Evolutionary conservation across 495 filamentous ascomycete species (phyloP).

Genomic region (Aspergillus hancockii): DNA sequence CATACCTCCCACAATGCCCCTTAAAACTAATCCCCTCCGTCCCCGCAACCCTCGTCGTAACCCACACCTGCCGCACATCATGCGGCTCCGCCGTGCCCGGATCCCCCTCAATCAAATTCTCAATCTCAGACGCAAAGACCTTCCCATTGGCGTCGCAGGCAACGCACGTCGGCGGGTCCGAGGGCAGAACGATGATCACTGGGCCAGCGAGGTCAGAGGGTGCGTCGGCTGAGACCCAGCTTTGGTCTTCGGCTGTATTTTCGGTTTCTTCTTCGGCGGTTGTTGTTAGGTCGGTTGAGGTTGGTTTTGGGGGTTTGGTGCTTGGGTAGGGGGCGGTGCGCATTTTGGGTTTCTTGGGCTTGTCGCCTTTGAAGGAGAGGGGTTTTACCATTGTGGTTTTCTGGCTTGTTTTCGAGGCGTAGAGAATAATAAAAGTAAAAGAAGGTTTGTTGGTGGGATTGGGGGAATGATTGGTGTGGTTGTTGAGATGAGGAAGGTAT

Average conservation of each 20-base stretch:
- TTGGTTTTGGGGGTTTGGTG: slow-evolving; percentile 41
- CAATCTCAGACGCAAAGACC: slow-evolving; percentile 75
- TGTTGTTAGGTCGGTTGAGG: slow-evolving; percentile 26
- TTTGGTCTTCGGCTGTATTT: slow-evolving; percentile 62
- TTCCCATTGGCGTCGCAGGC: slow-evolving; percentile 83
- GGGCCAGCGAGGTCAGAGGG: slow-evolving; percentile 79
- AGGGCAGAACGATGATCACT: slow-evolving; percentile 76
- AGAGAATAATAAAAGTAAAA: too few relatives aligned
- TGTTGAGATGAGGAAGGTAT: slow-evolving; percentile 5
- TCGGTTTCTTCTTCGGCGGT: slow-evolving; percentile 37
- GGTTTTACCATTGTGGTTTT: slow-evolving; percentile 69
- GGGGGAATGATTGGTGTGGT: slow-evolving; percentile 1
- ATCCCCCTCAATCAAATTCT: slow-evolving; percentile 81
- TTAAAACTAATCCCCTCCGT: slow-evolving; percentile 82
- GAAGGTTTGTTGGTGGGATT: too few relatives aligned
- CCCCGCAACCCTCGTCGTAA: slow-evolving; percentile 81
- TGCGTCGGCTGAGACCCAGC: slow-evolving; percentile 86
- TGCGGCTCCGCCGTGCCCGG: slow-evolving; percentile 84
- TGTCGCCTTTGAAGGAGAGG: slow-evolving; percentile 94
- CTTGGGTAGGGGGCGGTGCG: slow-evolving; percentile 31
- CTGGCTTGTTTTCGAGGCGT: too few relatives aligned
- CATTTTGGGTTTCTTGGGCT: slow-evolving; percentile 85
- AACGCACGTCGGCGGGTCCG: slow-evolving; percentile 65
- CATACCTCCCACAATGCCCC: slow-evolving; percentile 79
- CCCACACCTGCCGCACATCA: slow-evolving; percentile 93